phyloP scores from a whole-genome alignment of 2,329 filamentous ascomycete genomes.

The Rosellinia necatrix region DNA sequence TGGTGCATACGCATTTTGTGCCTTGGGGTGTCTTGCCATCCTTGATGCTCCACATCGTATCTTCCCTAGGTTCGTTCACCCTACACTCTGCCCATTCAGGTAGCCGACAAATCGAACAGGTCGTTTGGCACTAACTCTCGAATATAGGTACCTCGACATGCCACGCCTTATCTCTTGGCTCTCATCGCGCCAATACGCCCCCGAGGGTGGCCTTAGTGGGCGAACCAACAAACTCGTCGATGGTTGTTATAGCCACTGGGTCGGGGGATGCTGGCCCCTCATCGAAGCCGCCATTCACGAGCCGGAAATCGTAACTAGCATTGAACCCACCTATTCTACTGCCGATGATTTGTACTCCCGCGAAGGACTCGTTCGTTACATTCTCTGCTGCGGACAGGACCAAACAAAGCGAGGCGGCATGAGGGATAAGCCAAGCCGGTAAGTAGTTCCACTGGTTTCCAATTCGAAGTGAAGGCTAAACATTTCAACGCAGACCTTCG shows the following conservation, averaged over 20 bases:
- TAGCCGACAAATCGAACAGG: constrained; percentile 42
- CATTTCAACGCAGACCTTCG: constrained; percentile 58
- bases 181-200: constrained; percentile 83
- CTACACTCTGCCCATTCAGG: constrained; percentile 40
- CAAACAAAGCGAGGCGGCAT: constrained; percentile 73
- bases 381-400: constrained; percentile 86
- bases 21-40: constrained; percentile 84
- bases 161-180: constrained; percentile 83
- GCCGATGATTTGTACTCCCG: constrained; percentile 65
- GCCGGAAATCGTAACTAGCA: constrained; percentile 40
- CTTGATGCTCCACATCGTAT: constrained; percentile 77
- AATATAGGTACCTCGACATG: constrained; percentile 73
- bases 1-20: constrained; percentile 95
- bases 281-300: constrained; percentile 77
- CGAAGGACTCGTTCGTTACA: constrained; percentile 85
- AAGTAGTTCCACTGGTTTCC: constrained; percentile 45
- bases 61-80: constrained; percentile 67
- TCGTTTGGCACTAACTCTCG: constrained; percentile 29
- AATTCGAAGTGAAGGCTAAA: constrained; percentile 18
- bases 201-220: constrained; percentile 90
- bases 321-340: constrained; percentile 31
- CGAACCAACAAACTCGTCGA: constrained; percentile 98
- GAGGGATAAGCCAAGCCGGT: constrained; percentile 92
- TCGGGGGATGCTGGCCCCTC: constrained; percentile 91
- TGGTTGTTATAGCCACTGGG: constrained; percentile 98